phyloP scores from a whole-genome alignment of 768 basidiomycete species.

The Multifurca ochricompacta region DNA sequence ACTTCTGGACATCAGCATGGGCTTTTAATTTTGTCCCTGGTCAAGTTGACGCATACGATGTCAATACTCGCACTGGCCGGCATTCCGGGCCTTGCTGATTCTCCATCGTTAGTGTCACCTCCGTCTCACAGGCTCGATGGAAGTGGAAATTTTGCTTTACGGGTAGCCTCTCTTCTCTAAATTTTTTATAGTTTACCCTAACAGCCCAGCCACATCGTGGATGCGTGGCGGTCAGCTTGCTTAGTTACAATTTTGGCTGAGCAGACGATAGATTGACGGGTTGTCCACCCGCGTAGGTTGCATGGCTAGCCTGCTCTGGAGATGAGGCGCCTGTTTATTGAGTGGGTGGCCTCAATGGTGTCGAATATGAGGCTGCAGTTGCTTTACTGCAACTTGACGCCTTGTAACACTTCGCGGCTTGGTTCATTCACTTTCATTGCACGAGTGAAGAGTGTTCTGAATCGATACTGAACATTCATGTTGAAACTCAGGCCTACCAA shows the following conservation, averaged over 20 bases:
- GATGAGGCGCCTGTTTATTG: not conserved
- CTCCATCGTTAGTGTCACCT: no score
- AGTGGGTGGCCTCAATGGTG: not conserved
- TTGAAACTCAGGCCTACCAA: not conserved
- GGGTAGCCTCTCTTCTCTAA: not conserved
- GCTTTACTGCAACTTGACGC: not conserved
- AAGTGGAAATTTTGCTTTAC: no score
- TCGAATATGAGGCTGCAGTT: not conserved
- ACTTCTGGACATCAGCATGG: no score
- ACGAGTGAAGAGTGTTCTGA: not conserved
- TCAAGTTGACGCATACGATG: no score
- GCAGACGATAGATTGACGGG: no score
- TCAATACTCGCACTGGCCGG: not conserved
- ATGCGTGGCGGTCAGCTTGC: not conserved
- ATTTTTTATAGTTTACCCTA: not conserved
- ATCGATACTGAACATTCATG: not conserved
- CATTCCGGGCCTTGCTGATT: not conserved
- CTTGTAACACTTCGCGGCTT: not conserved
- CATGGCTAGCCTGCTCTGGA: not conserved
- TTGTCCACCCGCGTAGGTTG: no score
- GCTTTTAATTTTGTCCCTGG: no score
- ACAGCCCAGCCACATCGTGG: not conserved
- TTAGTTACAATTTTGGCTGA: no score
- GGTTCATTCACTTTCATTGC: not conserved
- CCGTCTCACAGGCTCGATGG: no score